Conservation (phyloP, 805 yeast species). For the Nakazawaea wickerhamii region DNA sequence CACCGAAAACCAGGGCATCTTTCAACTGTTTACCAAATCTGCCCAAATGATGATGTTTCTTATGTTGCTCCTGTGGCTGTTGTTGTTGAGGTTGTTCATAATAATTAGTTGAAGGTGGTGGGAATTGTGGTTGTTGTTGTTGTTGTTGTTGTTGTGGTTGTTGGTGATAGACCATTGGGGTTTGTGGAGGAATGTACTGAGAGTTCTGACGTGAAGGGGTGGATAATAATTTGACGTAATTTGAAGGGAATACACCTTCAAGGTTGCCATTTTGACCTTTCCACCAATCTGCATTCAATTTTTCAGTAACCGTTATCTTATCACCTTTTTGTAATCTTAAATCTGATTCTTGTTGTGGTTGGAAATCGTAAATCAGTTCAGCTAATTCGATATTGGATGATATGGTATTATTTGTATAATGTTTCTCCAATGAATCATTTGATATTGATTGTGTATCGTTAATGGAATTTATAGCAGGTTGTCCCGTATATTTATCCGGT, state of each 20-base stretch:
- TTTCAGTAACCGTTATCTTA: slow-evolving; percentile 63
- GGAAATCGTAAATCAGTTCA: slow-evolving; percentile 71
- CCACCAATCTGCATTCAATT: slow-evolving; percentile 86
- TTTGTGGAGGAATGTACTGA: slow-evolving; percentile 20
- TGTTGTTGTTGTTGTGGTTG: slow-evolving; percentile 15
- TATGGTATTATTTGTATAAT: not conserved
- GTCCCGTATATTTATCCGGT: slow-evolving; percentile 54
- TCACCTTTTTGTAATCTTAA: slow-evolving; percentile 61
- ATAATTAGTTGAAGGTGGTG: slow-evolving; percentile 44
- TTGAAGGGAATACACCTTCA: slow-evolving; percentile 85
- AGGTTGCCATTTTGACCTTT: slow-evolving; percentile 58
- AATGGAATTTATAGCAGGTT: slow-evolving; percentile 38
- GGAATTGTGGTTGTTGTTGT: slow-evolving; percentile 39
- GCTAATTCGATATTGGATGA: slow-evolving; percentile 31
- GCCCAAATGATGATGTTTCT: slow-evolving; percentile 35
- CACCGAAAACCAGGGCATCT: slow-evolving; percentile 92
- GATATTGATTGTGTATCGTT: not conserved
- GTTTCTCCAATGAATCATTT: not conserved
- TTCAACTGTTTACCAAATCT: slow-evolving; percentile 79
- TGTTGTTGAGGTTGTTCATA: slow-evolving; percentile 21
- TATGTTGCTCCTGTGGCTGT: slow-evolving; percentile 25
- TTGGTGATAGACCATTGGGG: slow-evolving; percentile 20
- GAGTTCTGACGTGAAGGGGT: slow-evolving; percentile 8
- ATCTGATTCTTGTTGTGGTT: slow-evolving; percentile 74
- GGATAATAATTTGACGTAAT: slow-evolving; percentile 56